A percentile compares a stretch with the other conserved stretches of the same genome.
These are phyloP conservation scores for Diospyros lotus DNA, from an alignment of 148 eudicot genomes.

Conservation along the genomic window DNA sequence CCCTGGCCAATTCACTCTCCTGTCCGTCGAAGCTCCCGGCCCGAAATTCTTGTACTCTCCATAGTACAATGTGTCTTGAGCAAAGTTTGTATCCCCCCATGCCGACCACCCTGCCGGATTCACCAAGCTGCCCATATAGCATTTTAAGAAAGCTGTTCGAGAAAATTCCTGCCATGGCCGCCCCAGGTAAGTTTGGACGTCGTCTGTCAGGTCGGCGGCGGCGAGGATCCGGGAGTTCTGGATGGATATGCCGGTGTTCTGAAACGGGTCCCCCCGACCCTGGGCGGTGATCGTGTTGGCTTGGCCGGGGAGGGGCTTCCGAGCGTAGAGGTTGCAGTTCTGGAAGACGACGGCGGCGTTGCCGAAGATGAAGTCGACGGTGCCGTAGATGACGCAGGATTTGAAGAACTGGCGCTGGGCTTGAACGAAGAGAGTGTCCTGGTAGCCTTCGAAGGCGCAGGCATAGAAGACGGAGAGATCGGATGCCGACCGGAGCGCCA, in stretches of 20 bases:
- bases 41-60: slow-evolving; percentile 35
- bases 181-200: slow-evolving; percentile 16
- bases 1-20: slow-evolving; percentile 35
- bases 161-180: slow-evolving; percentile 26
- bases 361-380: slow-evolving; percentile 21
- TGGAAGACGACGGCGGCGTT: slow-evolving; percentile 26
- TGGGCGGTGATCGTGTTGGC: slow-evolving; percentile 41
- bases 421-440: slow-evolving; percentile 21
- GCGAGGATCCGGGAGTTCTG: slow-evolving; percentile 30
- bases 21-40: slow-evolving; percentile 22
- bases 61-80: slow-evolving; percentile 26
- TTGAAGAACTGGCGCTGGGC: slow-evolving; percentile 27
- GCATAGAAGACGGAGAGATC: slow-evolving; percentile 20
- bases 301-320: slow-evolving; percentile 34
- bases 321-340: slow-evolving; percentile 28
- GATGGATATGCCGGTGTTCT: slow-evolving; percentile 42
- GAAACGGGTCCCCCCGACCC: slow-evolving; percentile 37
- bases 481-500: slow-evolving; percentile 24
- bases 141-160: slow-evolving; percentile 17
- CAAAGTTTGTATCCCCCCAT: slow-evolving; percentile 19
- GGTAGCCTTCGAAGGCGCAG: slow-evolving; percentile 23
- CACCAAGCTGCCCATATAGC: slow-evolving; percentile 17
- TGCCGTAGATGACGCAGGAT: slow-evolving; percentile 17
- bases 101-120: slow-evolving; percentile 28
- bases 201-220: slow-evolving; percentile 11